Percentiles rank a stretch among this genome's conserved stretches.
These are phyloP conservation scores for Kodamaea leandrae DNA, from an alignment of 805 yeast species.

Conservation along the genomic window DNA sequence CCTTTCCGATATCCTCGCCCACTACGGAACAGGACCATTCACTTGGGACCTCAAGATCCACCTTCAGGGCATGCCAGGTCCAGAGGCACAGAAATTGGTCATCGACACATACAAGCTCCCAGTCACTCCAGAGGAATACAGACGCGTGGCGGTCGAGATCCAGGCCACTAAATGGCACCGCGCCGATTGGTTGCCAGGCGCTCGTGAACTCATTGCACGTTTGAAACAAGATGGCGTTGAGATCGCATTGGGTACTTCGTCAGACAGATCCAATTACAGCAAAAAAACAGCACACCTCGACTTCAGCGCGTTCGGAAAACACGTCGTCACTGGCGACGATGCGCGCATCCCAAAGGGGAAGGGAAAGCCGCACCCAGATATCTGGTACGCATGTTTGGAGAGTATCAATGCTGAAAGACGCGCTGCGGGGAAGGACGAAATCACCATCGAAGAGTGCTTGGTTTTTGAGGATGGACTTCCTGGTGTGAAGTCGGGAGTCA, in stretches of 20 bases:
- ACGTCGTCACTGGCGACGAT: constrained; percentile 87
- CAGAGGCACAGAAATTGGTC: constrained; percentile 62
- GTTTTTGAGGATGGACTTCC: constrained; percentile 96
- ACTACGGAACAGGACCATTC: constrained; percentile 72
- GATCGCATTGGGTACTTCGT: constrained; percentile 88
- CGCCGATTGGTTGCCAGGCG: constrained; percentile 79
- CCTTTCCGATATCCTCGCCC: constrained; percentile 60
- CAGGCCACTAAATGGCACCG: constrained; percentile 65
- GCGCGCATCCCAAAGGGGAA: constrained; percentile 74
- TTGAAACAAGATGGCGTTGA: constrained; percentile 60
- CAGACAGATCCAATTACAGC: constrained; percentile 57
- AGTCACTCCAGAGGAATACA: constrained; percentile 60
- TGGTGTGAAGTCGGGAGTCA: constrained; percentile 81
- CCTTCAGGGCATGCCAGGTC: constrained; percentile 90
- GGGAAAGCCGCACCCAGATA: constrained; percentile 94
- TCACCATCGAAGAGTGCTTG: constrained; percentile 73
- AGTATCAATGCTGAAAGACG: constrained; percentile 58
- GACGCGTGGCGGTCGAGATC: constrained; percentile 46
- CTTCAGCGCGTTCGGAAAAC: constrained; percentile 49
- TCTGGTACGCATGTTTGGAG: constrained; percentile 79
- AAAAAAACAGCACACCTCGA: constrained; percentile 69
- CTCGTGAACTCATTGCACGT: constrained; percentile 59
- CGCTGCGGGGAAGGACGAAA: constrained; percentile 40
- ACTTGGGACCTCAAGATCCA: constrained; percentile 89
- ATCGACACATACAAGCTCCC: constrained; percentile 69